phyloP scores from a whole-genome alignment of 306 rosid genomes.

The Sphenostylis stenocarpa region DNA sequence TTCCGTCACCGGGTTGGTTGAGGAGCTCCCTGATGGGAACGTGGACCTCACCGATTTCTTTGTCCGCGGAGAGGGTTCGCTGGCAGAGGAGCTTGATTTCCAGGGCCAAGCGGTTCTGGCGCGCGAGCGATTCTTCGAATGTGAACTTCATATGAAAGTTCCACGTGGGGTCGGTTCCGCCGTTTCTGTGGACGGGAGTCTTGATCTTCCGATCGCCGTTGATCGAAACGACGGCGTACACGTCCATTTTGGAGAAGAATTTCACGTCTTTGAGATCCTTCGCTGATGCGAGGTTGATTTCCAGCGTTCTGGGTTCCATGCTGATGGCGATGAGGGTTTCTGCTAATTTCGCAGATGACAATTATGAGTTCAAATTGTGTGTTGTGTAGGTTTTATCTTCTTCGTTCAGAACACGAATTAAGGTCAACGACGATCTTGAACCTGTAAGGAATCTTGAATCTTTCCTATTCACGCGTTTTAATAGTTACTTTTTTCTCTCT shows the following conservation, averaged over 20 bases:
- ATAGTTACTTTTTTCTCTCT: background rate
- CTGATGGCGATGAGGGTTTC: background rate
- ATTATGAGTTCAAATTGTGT: too few species aligned
- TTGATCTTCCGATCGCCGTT: slow-evolving; percentile 49
- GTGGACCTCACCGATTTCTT: slow-evolving; percentile 50
- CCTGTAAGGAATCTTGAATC: background rate
- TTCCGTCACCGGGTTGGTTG: slow-evolving; percentile 34
- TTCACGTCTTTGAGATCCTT: slow-evolving; percentile 58
- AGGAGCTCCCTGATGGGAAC: slow-evolving; percentile 61
- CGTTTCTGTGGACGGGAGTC: slow-evolving; percentile 41
- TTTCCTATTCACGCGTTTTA: background rate
- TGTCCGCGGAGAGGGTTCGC: slow-evolving; percentile 55
- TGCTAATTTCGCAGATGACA: background rate
- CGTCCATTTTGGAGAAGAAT: slow-evolving; percentile 60
- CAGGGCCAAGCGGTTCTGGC: slow-evolving; percentile 47
- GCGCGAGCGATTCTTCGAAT: slow-evolving; percentile 41
- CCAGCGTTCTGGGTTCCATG: slow-evolving; percentile 43
- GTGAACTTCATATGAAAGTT: slow-evolving; percentile 48
- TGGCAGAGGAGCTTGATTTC: slow-evolving; percentile 45
- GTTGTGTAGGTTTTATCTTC: too few species aligned
- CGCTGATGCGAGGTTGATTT: slow-evolving; percentile 62
- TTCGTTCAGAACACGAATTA: background rate
- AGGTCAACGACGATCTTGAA: background rate
- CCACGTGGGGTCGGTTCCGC: slow-evolving; percentile 63
- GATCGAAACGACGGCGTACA: slow-evolving; percentile 62